Percentiles rank a stretch among this genome's conserved stretches.
phyloP scores from a whole-genome alignment of 208 protist genomes.

The Leishmania mexicana region DNA sequence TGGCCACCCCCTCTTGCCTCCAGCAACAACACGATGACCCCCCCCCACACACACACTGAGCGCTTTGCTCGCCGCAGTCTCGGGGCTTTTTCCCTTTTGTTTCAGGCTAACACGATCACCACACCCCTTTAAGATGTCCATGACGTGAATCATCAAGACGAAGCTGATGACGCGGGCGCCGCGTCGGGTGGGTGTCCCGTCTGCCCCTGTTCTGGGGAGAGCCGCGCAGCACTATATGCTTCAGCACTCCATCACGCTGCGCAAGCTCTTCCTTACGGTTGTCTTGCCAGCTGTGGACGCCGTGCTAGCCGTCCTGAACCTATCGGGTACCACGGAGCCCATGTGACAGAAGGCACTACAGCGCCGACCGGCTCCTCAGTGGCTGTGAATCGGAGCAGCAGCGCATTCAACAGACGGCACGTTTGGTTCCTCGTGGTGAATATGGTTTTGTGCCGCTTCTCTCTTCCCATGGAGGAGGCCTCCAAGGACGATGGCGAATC shows the following conservation, averaged over 20 bases:
- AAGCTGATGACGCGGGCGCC: neutral
- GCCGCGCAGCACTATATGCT: constrained; percentile 19
- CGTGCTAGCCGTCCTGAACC: constrained; percentile 5
- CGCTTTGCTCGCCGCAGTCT: neutral
- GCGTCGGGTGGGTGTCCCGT: constrained; percentile 14
- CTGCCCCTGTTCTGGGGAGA: constrained; percentile 5
- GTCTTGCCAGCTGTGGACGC: constrained; percentile 17
- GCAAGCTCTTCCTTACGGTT: constrained; percentile 14
- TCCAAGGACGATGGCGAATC: neutral
- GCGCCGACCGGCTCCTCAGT: neutral
- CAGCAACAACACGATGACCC: neutral
- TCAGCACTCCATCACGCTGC: constrained; percentile 1
- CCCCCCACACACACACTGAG: neutral
- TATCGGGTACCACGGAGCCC: constrained; percentile 1
- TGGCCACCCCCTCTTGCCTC: neutral
- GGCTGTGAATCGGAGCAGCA: neutral
- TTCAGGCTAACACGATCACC: neutral
- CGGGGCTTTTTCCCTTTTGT: neutral
- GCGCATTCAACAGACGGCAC: constrained; percentile 14
- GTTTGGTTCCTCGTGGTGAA: constrained; percentile 25
- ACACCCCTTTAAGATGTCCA: neutral
- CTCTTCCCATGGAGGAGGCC: constrained; percentile 3
- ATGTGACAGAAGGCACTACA: neutral
- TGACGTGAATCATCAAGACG: neutral
- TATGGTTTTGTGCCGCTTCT: constrained; percentile 31